Percentiles rank a stretch among this genome's conserved stretches.
phyloP scores from a whole-genome alignment of 176 grass and related monocot species.

The Dendrocalamus sinicus region DNA sequence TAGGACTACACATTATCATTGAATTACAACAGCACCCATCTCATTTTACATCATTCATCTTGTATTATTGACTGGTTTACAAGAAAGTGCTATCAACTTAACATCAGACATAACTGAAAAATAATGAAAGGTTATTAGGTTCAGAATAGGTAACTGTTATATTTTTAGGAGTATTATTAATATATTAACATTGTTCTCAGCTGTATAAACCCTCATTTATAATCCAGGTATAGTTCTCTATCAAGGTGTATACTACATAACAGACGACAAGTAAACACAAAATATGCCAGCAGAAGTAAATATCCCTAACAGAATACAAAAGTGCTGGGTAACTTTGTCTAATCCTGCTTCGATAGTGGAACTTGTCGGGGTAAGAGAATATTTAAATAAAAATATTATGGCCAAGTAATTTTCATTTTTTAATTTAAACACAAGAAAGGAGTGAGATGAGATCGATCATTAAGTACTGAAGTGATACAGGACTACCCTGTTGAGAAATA shows the following conservation, averaged over 20 bases:
- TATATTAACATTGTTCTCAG: neutral
- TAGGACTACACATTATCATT: conserved; percentile 12
- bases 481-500: neutral
- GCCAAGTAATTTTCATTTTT: neutral
- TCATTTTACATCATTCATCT: neutral
- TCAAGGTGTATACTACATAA: neutral
- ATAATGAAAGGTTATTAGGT: neutral
- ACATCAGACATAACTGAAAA: conserved; percentile 1
- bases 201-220: neutral
- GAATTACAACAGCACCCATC: neutral
- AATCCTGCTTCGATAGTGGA: neutral
- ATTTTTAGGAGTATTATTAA: neutral
- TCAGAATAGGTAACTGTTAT: neutral
- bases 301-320: neutral
- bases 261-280: neutral
- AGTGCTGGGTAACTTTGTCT: neutral
- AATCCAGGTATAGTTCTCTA: neutral
- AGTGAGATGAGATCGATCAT: neutral
- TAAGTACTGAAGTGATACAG: neutral
- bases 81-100: neutral
- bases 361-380: neutral
- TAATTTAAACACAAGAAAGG: neutral
- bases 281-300: neutral
- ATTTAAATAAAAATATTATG: neutral
- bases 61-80: neutral